A percentile compares a stretch with the other conserved stretches of the same genome.
phyloP scores from a whole-genome alignment of 208 protist species.

The Acanthamoeba healyi region DNA sequence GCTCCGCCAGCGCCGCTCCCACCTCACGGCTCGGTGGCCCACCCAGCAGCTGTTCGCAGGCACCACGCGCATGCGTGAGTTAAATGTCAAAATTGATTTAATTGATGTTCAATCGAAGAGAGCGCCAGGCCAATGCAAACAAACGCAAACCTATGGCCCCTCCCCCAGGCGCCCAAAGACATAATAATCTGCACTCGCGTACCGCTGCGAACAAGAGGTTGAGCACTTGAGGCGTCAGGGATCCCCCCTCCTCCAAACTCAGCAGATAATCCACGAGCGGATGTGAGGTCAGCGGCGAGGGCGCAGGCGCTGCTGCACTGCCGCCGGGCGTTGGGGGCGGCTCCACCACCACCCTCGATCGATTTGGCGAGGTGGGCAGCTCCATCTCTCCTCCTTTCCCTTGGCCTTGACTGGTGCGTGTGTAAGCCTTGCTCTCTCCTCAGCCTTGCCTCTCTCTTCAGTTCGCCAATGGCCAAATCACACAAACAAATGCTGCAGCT shows the following conservation, averaged over 20 bases:
- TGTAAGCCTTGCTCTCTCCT: no score
- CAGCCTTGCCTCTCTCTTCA: no score
- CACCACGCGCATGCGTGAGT: no score
- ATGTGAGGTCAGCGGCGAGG: neutral
- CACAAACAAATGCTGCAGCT: neutral
- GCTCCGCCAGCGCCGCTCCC: conserved; percentile 1
- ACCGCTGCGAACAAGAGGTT: conserved; percentile 45
- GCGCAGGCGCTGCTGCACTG: neutral
- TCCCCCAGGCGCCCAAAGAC: neutral
- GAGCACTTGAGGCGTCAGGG: conserved; percentile 12
- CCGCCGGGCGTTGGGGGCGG: neutral
- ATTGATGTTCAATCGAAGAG: neutral
- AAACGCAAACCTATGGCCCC: no score
- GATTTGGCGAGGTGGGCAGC: neutral
- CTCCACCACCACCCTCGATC: neutral
- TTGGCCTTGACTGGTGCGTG: no score
- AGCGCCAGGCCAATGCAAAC: no score
- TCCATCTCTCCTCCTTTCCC: neutral
- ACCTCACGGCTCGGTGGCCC: conserved; percentile 14
- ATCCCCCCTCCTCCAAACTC: conserved; percentile 10
- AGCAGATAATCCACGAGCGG: conserved; percentile 4
- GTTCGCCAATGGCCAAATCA: no score
- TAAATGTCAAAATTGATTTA: neutral
- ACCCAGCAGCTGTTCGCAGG: neutral
- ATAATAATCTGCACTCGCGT: neutral